These are phyloP conservation scores for Erythrophleum ivorense DNA, from an alignment of 331 rosid species.

Conservation along the genomic window DNA sequence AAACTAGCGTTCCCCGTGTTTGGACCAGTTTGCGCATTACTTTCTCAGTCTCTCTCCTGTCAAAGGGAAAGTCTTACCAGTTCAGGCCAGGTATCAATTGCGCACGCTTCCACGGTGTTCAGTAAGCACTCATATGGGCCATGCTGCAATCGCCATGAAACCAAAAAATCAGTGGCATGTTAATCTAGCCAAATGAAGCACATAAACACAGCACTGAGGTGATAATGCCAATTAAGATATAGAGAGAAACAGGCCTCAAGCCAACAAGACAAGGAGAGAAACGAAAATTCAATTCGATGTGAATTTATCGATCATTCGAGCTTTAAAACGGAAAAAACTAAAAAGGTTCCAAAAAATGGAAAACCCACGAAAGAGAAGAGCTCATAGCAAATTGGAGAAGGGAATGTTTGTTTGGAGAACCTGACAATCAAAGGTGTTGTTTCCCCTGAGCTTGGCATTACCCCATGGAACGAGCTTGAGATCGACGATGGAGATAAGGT, in stretches of 20 bases:
- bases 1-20: neutral
- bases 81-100: constrained; percentile 74
- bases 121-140: constrained; percentile 82
- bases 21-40: neutral
- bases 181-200: neutral
- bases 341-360: neutral
- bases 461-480: constrained; percentile 89
- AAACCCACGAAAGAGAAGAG: neutral
- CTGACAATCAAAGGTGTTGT: constrained; percentile 77
- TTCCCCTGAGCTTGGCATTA: constrained; percentile 66
- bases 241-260: neutral
- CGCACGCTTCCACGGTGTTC: constrained; percentile 88
- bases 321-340: neutral
- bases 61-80: constrained; percentile 54
- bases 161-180: neutral
- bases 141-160: constrained; percentile 61
- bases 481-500: constrained; percentile 67
- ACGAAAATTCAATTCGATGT: neutral
- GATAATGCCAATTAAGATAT: neutral
- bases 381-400: neutral
- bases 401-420: constrained; percentile 40
- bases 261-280: neutral
- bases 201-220: neutral
- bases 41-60: neutral
- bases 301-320: neutral